Evolutionary conservation across 2,329 filamentous ascomycete genomes (phyloP).

Genomic region (Cytospora mali): DNA sequence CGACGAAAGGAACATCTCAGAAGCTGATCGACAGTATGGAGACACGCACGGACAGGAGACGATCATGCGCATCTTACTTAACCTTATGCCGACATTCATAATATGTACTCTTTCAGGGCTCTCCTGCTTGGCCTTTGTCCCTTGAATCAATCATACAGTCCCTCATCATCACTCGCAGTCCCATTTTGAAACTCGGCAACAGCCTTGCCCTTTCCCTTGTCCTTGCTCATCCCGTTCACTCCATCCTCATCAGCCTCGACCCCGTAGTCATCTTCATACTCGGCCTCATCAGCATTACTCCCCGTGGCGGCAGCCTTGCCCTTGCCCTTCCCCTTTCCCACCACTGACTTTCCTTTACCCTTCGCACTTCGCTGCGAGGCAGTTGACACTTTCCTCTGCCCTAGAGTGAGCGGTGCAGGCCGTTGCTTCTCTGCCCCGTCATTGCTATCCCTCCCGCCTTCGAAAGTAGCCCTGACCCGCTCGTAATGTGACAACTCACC

Average conservation of each 20-base stretch:
- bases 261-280: conserved; percentile 39
- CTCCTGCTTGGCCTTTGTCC: background rate
- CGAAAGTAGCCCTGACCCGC: conserved; percentile 78
- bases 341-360: conserved; percentile 40
- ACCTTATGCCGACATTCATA: background rate
- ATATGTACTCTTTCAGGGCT: background rate
- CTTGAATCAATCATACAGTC: conserved; percentile 51
- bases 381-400: conserved; percentile 35
- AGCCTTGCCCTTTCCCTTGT: conserved; percentile 62
- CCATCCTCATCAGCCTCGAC: conserved; percentile 34
- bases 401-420: conserved; percentile 31
- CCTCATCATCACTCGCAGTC: conserved; percentile 60
- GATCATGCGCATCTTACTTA: background rate
- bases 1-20: background rate
- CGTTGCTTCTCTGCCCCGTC: conserved; percentile 39
- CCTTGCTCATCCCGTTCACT: conserved; percentile 31
- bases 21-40: background rate
- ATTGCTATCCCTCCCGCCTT: conserved; percentile 58
- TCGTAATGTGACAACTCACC: conserved; percentile 94
- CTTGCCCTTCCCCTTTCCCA: conserved; percentile 40
- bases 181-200: conserved; percentile 55
- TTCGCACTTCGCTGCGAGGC: conserved; percentile 35
- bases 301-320: conserved; percentile 41
- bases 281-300: conserved; percentile 41
- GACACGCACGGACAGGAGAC: background rate